phyloP scores from a whole-genome alignment of 169 alveolate species.

The Amoebophrya sp. region DNA sequence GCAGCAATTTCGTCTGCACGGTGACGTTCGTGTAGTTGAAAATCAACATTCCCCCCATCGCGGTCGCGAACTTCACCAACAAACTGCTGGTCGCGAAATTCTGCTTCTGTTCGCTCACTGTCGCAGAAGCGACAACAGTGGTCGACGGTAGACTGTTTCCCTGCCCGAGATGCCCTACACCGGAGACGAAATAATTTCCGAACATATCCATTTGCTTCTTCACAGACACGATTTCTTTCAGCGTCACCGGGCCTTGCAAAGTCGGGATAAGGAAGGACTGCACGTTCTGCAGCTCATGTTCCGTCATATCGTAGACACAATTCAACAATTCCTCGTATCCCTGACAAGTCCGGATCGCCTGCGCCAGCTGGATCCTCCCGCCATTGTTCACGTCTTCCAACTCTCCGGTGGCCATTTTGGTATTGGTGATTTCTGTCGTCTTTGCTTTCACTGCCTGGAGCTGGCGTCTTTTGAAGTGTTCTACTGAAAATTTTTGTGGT shows the following conservation, averaged over 20 bases:
- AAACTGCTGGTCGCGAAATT: too few species aligned
- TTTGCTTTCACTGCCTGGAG: not conserved
- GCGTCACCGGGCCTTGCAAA: not conserved
- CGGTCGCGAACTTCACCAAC: too few species aligned
- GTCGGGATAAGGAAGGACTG: not conserved
- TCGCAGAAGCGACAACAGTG: too few species aligned
- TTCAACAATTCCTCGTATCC: not conserved
- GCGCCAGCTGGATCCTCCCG: not conserved
- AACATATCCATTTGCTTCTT: not conserved
- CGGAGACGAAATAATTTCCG: too few species aligned
- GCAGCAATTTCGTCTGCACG: too few species aligned
- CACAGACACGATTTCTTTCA: not conserved
- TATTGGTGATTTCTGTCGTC: not conserved
- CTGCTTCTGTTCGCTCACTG: too few species aligned
- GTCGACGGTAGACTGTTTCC: too few species aligned
- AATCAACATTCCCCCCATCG: too few species aligned
- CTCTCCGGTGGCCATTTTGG: not conserved
- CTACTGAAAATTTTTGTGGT: not conserved
- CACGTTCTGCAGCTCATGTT: not conserved
- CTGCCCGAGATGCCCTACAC: too few species aligned
- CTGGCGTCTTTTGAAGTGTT: not conserved
- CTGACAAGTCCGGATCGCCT: not conserved
- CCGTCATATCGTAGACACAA: not conserved
- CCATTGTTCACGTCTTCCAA: not conserved
- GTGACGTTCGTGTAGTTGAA: too few species aligned